These are phyloP conservation scores for Venturia carpophila DNA, from an alignment of 2,329 filamentous ascomycete species.

Conservation along the genomic window DNA sequence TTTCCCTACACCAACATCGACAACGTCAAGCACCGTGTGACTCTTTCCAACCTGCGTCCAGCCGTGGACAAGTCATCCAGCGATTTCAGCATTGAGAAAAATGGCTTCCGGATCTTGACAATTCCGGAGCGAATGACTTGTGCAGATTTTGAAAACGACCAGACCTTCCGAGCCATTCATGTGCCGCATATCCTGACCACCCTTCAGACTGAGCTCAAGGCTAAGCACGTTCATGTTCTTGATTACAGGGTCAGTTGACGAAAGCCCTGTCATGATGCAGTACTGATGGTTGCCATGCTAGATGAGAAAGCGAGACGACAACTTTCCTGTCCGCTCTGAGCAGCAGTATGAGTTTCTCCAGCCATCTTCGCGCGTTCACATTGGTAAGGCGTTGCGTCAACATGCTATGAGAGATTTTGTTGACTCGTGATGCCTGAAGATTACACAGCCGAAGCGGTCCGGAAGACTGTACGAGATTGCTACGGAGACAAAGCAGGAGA, in stretches of 20 bases:
- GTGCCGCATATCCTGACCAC: slow-evolving; percentile 3
- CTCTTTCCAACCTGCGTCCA: neutral
- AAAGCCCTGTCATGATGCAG: neutral
- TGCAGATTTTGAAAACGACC: slow-evolving; percentile 16
- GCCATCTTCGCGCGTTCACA: slow-evolving; percentile 16
- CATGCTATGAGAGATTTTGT: neutral
- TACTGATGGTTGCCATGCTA: neutral
- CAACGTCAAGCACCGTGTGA: neutral
- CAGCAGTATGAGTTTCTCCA: slow-evolving; percentile 16
- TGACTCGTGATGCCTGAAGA: neutral
- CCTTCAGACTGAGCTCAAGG: slow-evolving; percentile 7
- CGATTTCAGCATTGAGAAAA: slow-evolving; percentile 4
- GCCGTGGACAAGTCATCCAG: neutral
- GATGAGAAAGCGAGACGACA: slow-evolving; percentile 1
- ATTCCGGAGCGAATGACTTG: neutral
- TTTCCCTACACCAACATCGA: slow-evolving; percentile 3
- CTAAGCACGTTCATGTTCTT: slow-evolving; percentile 14
- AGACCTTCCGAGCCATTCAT: slow-evolving; percentile 11
- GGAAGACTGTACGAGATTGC: neutral
- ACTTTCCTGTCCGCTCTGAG: neutral
- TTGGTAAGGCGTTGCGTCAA: neutral
- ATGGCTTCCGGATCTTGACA: slow-evolving; percentile 14
- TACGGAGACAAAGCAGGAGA: neutral
- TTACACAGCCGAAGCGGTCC: slow-evolving; percentile 16
- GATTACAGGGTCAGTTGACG: slow-evolving; percentile 15